A percentile compares a stretch with the other conserved stretches of the same genome.
phyloP scores from a whole-genome alignment of 306 rosid genomes.

The Quercus engelmannii region DNA sequence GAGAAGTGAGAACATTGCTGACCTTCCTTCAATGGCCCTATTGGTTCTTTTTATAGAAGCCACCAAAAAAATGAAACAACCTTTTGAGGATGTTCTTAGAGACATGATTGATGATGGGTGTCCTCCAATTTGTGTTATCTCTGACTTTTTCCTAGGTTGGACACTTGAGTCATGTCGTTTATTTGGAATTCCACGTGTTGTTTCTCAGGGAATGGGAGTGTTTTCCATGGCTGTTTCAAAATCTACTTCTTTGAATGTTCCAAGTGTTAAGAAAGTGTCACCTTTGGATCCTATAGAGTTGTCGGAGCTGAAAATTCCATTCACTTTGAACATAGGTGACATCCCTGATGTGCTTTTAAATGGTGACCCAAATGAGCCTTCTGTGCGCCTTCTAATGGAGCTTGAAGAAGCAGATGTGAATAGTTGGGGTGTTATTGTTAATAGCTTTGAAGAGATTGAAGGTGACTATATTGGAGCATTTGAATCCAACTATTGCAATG shows the following conservation, averaged over 20 bases:
- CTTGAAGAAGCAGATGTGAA: constrained; percentile 1
- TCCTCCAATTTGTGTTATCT: constrained; percentile 23
- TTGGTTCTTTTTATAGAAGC: constrained; percentile 8
- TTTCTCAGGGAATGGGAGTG: constrained; percentile 14
- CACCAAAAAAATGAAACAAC: constrained; percentile 8
- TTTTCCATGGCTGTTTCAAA: background rate
- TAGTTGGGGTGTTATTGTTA: constrained; percentile 27
- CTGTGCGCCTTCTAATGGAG: background rate
- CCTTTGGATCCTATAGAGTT: background rate
- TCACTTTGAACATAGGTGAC: constrained; percentile 3
- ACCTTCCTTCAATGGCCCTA: constrained; percentile 15
- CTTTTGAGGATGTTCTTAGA: constrained; percentile 5
- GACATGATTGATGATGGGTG: background rate
- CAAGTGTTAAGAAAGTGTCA: background rate
- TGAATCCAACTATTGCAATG: constrained; percentile 4
- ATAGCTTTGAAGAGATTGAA: constrained; percentile 26
- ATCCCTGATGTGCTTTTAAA: background rate
- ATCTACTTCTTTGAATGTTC: background rate
- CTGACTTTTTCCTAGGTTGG: constrained; percentile 24
- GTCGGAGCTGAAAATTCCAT: constrained; percentile 2
- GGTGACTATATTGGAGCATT: background rate
- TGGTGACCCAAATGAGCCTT: background rate
- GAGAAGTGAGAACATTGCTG: constrained; percentile 12
- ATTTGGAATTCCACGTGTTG: constrained; percentile 14
- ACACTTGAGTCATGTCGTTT: constrained; percentile 15